Evolutionary conservation across 148 eudicot species (phyloP), one percentile per base, ranked within the genome.

Genomic region (Cornus suecica): DNA sequence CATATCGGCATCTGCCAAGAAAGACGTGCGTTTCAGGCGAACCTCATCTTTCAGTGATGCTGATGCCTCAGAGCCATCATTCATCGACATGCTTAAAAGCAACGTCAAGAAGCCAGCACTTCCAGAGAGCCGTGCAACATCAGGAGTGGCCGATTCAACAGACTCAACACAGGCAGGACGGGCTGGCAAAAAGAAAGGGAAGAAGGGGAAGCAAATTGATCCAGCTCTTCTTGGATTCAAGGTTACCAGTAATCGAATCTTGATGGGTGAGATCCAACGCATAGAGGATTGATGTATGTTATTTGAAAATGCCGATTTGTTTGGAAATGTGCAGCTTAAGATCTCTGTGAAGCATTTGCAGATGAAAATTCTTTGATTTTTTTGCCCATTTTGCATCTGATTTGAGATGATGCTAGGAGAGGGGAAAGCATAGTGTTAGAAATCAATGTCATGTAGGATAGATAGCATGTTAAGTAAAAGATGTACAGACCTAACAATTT

Each of bases 211-310:
- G 76, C 94, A 91, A 73, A 89, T 93, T 25, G 98, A 93, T 81
- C 94, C 97, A 0, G 92, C 96, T 73, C 90, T 91, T 13, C 96
- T 93, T 2, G 98, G 97, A 27, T 93, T 91, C 84, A 93, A 93
- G 87, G 98, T 93, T 27, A 87, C 92, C 25, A 93, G 98, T 80
- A 93, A 93, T 70, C 92, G 97, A 3, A 93, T 93, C 56, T 88
- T 93, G 97, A 93, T 91, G 98, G 98, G 97, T 30, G 98, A 93
- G 88, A 91, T 93, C 34, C 98, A 93, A 76, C 83, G 91, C 73
- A 54, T 86, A 74, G 98, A 93, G 4, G 97, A 93, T 80, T 91
- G 75, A 74, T n/a, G 24, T 1, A 20, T 37, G 29, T 65, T 63
- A 2, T 25, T 15, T 28, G 20, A 18, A 42, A 13, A 5, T 7